These are phyloP conservation scores for Fremontodendron californicum DNA, from an alignment of 345 rosid genomes.

Conservation along the genomic window DNA sequence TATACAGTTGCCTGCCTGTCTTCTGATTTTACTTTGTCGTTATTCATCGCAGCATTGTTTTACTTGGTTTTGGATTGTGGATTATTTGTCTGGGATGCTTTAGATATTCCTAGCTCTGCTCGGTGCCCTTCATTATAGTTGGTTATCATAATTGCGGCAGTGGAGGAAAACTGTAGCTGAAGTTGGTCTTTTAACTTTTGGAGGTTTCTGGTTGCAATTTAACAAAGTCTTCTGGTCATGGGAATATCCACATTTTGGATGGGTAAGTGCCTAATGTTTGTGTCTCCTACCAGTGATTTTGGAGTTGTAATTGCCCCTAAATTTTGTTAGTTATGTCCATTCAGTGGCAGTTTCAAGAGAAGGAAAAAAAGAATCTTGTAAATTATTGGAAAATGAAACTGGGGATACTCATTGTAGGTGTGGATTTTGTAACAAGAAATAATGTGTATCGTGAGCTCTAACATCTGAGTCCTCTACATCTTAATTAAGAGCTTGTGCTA, in stretches of 20 bases:
- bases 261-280: background rate
- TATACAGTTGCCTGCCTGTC: background rate
- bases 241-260: background rate
- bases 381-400: background rate
- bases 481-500: background rate
- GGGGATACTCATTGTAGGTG: background rate
- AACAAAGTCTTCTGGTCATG: background rate
- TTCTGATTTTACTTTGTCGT: slow-evolving; percentile 4
- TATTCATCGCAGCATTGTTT: background rate
- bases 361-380: background rate
- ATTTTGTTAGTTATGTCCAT: background rate
- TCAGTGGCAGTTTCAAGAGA: background rate
- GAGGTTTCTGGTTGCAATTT: background rate
- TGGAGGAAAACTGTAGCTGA: background rate
- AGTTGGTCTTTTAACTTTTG: background rate
- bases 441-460: background rate
- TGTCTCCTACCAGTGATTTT: background rate
- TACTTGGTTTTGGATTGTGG: background rate
- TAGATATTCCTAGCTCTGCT: background rate
- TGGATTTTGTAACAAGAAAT: background rate
- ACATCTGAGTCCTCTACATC: background rate
- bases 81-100: background rate
- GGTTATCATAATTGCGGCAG: background rate
- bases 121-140: background rate
- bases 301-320: background rate